Evolutionary conservation across 768 basidiomycete species (phyloP), one percentile per base, ranked within the genome.

Genomic region (Albatrellus ellisii): DNA sequence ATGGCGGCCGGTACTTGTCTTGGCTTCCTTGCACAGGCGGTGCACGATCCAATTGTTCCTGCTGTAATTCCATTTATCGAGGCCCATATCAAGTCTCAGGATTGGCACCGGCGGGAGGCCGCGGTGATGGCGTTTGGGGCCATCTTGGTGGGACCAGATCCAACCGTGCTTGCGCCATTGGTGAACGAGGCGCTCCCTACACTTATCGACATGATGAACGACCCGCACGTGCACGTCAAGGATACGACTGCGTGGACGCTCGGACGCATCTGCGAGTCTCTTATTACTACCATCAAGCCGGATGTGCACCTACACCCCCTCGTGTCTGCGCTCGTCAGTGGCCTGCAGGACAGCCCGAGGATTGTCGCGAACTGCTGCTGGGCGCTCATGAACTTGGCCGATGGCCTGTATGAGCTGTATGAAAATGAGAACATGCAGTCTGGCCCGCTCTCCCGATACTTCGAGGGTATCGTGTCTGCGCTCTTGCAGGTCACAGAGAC

Each of bases 221-320:
- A 98, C 57, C 54, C 68, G 26, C 79, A 91, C 48, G 35, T 74
- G 2, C 84, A 89, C 46, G 94, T 99, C 51, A 88, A 92, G 62
- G 95, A 98, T 59, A 94, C 91, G 1, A 89, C 88, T 21, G 92
- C 95, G 2, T 99, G 94, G 94, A 98, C 95, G 1, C 70, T 99
- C 11, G 92, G 92, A 15, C 71, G 90, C 29, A 94, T 99, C 49
- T 94, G 90, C 56, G 95, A 98, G 54, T 63, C 88, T 43, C 68
- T 97, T 50, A 77, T 92, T 52, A 62, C 72, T 36, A 76, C 79
- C 14, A 91, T 99, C 65, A 85, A 91, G 54, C 80, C 85, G 2
- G 88, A 92, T 50, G 73, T 83, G 1, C 89, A 95, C 58, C 68
- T 99, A 7, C 81, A 85, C 47, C 73, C 79, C 7, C 68, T 99